Conservation (phyloP, 1,284 basidiomycete species). For the Pascua sp. region DNA sequence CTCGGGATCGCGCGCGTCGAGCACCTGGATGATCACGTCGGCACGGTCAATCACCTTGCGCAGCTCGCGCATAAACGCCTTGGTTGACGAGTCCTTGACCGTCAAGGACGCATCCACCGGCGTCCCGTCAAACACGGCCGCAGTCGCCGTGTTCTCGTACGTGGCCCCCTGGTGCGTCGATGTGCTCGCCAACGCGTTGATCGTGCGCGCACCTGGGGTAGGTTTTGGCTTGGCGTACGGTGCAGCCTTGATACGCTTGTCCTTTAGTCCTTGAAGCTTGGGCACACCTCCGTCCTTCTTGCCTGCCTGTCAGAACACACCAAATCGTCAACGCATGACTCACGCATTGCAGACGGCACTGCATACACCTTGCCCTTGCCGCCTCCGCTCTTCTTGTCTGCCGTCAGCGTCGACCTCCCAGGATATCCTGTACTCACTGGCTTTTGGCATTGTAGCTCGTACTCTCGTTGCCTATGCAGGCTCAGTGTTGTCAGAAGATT, state of each 20-base stretch:
- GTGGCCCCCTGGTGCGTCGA: constrained; percentile 16
- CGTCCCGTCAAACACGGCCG: constrained; percentile 28
- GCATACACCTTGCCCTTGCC: constrained; percentile 37
- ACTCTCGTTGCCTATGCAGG: background rate
- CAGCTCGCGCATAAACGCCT: constrained; percentile 67
- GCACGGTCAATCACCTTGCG: constrained; percentile 90
- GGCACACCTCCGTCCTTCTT: constrained; percentile 80
- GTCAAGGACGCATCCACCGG: constrained; percentile 59
- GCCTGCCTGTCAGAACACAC: background rate
- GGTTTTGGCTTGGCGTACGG: constrained; percentile 53
- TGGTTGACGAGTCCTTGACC: constrained; percentile 52
- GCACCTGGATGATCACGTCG: constrained; percentile 74
- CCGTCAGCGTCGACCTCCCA: background rate
- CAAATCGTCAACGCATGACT: constrained; percentile 5
- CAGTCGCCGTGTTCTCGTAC: constrained; percentile 48
- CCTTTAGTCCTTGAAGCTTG: constrained; percentile 56
- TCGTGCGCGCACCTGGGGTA: constrained; percentile 10
- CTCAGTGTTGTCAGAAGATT: background rate
- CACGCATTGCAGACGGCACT: constrained; percentile 30
- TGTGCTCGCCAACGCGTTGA: constrained; percentile 12
- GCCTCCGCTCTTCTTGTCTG: constrained; percentile 22
- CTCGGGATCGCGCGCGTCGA: constrained; percentile 89
- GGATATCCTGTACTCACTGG: constrained; percentile 23
- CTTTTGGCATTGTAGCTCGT: constrained; percentile 35
- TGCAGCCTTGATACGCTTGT: constrained; percentile 27